Evolutionary conservation across 2,329 filamentous ascomycete species (phyloP).

Genomic region (Penicillium psychrosexuale): DNA sequence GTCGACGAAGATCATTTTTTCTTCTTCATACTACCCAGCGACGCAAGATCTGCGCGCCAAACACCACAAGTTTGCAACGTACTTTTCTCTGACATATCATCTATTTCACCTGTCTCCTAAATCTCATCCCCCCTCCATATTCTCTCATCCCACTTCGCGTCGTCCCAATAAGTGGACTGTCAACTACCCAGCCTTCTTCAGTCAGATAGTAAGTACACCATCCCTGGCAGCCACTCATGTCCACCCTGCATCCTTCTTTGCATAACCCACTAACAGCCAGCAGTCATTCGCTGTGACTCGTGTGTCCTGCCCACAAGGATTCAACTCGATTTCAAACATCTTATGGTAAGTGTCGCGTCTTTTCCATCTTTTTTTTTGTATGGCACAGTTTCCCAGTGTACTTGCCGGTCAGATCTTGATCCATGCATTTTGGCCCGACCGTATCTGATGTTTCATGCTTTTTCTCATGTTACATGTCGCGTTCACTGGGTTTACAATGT

Average conservation of each 20-base stretch:
- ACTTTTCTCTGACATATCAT: not conserved
- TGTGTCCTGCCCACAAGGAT: not conserved
- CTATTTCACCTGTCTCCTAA: slow-evolving; percentile 1
- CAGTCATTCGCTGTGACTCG: slow-evolving; percentile 7
- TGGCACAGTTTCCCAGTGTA: slow-evolving; percentile 15
- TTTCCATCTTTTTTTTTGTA: slow-evolving; percentile 5
- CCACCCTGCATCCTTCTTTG: slow-evolving; percentile 13
- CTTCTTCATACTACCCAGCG: slow-evolving; percentile 11
- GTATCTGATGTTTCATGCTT: slow-evolving; percentile 18
- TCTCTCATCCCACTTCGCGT: slow-evolving; percentile 6
- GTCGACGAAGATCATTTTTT: slow-evolving; percentile 12
- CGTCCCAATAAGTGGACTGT: slow-evolving; percentile 5
- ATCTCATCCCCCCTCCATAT: not conserved
- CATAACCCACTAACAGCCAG: slow-evolving; percentile 5
- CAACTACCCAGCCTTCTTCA: slow-evolving; percentile 18
- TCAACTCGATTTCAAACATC: slow-evolving; percentile 1
- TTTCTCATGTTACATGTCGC: not conserved
- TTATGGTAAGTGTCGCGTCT: slow-evolving; percentile 20
- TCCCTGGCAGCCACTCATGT: slow-evolving; percentile 33
- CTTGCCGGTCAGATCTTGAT: slow-evolving; percentile 25
- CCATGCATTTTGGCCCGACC: slow-evolving; percentile 29
- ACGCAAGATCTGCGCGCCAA: slow-evolving; percentile 12
- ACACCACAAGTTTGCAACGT: slow-evolving; percentile 4
- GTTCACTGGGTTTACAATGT: not conserved
- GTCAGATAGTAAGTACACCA: slow-evolving; percentile 22